phyloP scores from a whole-genome alignment of 2,329 filamentous ascomycete genomes.

The Pseudopyrenochaeta lycopersici region DNA sequence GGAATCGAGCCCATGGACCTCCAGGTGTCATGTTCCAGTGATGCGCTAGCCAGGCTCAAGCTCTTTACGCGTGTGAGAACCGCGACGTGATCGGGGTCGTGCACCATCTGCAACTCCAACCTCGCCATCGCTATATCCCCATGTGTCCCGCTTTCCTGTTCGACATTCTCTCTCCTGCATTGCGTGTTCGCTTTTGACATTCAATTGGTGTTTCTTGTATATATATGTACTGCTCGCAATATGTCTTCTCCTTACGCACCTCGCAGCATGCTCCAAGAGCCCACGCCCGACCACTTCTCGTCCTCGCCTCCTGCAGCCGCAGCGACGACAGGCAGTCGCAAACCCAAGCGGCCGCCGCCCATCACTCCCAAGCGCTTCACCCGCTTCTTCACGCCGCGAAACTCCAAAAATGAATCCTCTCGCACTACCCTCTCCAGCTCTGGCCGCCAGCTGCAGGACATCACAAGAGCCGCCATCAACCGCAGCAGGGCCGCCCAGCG shows the following conservation, averaged over 20 bases:
- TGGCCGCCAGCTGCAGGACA: slow-evolving; percentile 58
- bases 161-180: background rate
- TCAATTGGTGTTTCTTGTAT: slow-evolving; percentile 11
- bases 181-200: slow-evolving; percentile 4
- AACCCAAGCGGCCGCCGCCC: slow-evolving; percentile 57
- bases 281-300: slow-evolving; percentile 46
- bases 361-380: slow-evolving; percentile 62
- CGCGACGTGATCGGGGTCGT: slow-evolving; percentile 18
- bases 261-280: slow-evolving; percentile 38
- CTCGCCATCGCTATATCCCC: slow-evolving; percentile 14
- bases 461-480: slow-evolving; percentile 58
- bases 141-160: slow-evolving; percentile 11
- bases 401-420: slow-evolving; percentile 43
- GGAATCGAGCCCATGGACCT: too few relatives aligned
- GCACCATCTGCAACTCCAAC: slow-evolving; percentile 10
- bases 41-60: background rate
- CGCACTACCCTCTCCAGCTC: slow-evolving; percentile 47
- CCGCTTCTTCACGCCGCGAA: slow-evolving; percentile 60
- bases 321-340: slow-evolving; percentile 41
- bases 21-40: too few relatives aligned
- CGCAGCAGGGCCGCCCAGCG: slow-evolving; percentile 38
- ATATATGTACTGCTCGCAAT: slow-evolving; percentile 10
- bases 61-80: slow-evolving; percentile 8
- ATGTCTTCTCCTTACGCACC: slow-evolving; percentile 40
- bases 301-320: slow-evolving; percentile 48